phyloP scores from a whole-genome alignment of 768 basidiomycete genomes.

The Candolleomyces aberdarensis region DNA sequence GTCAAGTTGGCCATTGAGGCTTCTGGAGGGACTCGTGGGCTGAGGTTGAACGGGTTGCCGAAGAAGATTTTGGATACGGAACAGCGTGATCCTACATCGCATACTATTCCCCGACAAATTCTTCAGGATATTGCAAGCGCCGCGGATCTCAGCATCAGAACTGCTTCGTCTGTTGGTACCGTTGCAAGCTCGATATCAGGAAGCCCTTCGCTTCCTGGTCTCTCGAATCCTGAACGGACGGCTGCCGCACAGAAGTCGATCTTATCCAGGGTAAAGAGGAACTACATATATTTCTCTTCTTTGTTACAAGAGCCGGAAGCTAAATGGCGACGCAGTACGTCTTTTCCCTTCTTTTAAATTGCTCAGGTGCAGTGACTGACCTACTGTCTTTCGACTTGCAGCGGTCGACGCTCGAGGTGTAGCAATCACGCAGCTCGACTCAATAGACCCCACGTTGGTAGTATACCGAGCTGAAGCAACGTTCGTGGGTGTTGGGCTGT shows the following conservation, averaged over 20 bases:
- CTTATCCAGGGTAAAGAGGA: conserved; percentile 80
- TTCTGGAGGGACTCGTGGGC: conserved; percentile 69
- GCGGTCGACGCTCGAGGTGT: conserved; percentile 87
- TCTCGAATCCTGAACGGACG: conserved; percentile 45
- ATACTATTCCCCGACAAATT: conserved; percentile 57
- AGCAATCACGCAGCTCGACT: conserved; percentile 91
- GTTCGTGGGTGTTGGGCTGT: conserved; percentile 92
- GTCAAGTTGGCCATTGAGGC: conserved; percentile 78
- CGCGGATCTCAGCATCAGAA: conserved; percentile 64
- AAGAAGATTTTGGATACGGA: conserved; percentile 64
- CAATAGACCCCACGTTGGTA: conserved; percentile 94
- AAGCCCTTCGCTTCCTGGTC: conserved; percentile 26
- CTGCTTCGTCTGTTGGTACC: conserved; percentile 58
- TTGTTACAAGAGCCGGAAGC: conserved; percentile 96
- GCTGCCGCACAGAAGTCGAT: conserved; percentile 77
- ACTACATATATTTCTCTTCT: conserved; percentile 98
- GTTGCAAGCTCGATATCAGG: conserved; percentile 43
- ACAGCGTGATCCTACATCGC: conserved; percentile 62
- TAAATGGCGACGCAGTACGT: conserved; percentile 89
- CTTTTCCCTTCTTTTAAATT: conserved; percentile 9
- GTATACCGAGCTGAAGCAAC: conserved; percentile 97
- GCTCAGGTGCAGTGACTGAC: background rate
- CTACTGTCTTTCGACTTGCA: conserved; percentile 21
- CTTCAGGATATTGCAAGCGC: conserved; percentile 73
- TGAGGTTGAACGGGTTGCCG: conserved; percentile 85